Percentiles rank a stretch among this genome's conserved stretches.
Evolutionary conservation across 1,284 basidiomycete species (phyloP).

Genomic region (Singerocomus inundabilis): DNA sequence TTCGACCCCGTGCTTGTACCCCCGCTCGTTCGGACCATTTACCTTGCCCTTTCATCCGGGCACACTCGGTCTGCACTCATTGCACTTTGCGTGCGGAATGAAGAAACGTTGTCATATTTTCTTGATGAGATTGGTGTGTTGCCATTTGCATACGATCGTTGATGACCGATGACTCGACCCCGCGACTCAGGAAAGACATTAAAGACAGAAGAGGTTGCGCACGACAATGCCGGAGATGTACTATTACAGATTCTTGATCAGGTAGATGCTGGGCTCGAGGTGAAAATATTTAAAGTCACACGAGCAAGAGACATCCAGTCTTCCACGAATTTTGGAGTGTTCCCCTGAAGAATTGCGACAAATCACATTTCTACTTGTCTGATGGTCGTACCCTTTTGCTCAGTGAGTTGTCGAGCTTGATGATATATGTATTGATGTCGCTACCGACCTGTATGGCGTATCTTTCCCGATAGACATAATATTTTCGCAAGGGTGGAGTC

Average conservation of each 20-base stretch:
- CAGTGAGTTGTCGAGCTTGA: not conserved
- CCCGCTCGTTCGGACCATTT: constrained; percentile 52
- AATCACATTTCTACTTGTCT: not conserved
- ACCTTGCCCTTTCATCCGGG: constrained; percentile 41
- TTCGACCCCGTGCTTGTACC: constrained; percentile 66
- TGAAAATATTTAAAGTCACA: constrained; percentile 42
- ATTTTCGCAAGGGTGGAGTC: not conserved
- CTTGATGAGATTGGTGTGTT: constrained; percentile 38
- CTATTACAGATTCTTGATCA: constrained; percentile 19
- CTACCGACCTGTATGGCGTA: not conserved
- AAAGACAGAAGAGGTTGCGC: constrained; percentile 25
- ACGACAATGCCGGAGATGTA: constrained; percentile 12
- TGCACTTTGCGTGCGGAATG: constrained; percentile 56
- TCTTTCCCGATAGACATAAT: not conserved
- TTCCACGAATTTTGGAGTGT: not conserved
- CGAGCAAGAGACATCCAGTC: constrained; percentile 4
- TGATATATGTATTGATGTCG: constrained; percentile 3
- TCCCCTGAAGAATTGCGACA: not conserved
- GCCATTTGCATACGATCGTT: not conserved
- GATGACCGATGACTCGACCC: constrained; percentile 1
- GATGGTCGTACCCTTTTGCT: not conserved
- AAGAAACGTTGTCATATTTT: constrained; percentile 43
- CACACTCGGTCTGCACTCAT: constrained; percentile 44
- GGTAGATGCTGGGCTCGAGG: constrained; percentile 31
- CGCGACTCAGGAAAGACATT: constrained; percentile 25